Evolutionary conservation across 2,329 filamentous ascomycete genomes (phyloP).

Genomic region (Trichoderma afroharzianum): DNA sequence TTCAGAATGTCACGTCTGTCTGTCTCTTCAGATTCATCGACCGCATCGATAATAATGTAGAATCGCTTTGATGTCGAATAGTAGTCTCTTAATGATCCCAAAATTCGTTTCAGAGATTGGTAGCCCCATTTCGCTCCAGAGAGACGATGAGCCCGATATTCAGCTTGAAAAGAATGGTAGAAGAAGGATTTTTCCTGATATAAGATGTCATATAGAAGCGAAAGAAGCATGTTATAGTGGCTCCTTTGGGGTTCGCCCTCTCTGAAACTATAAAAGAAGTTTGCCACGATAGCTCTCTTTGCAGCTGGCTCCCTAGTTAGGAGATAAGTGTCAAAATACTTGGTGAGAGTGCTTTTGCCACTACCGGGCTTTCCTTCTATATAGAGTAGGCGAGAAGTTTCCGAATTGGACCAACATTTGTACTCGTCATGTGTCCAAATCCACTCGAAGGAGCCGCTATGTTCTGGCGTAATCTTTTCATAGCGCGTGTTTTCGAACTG

Average conservation of each 20-base stretch:
- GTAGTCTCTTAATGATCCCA: not conserved
- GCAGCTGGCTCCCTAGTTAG: accelerated
- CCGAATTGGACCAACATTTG: not conserved
- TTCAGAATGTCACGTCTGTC: not conserved
- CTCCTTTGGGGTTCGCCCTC: not conserved
- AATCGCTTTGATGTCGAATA: not conserved
- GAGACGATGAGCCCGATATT: not conserved
- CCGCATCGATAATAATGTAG: not conserved
- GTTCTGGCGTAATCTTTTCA: not conserved
- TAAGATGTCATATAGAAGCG: not conserved
- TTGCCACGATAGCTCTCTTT: not conserved
- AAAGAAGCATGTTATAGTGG: not conserved
- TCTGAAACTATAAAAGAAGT: not conserved
- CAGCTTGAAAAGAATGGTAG: not conserved
- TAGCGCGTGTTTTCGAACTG: not conserved
- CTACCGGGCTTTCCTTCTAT: not conserved
- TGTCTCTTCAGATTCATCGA: not conserved
- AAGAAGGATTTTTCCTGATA: not conserved
- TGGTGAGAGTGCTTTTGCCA: not conserved
- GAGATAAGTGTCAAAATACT: not conserved
- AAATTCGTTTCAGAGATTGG: not conserved
- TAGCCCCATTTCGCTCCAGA: not conserved
- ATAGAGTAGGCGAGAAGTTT: not conserved
- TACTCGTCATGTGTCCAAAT: not conserved
- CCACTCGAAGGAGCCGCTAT: not conserved